Evolutionary conservation across 139 green algal species (phyloP), one percentile per base, ranked within the genome.

Genomic region (Micromonas commoda): DNA sequence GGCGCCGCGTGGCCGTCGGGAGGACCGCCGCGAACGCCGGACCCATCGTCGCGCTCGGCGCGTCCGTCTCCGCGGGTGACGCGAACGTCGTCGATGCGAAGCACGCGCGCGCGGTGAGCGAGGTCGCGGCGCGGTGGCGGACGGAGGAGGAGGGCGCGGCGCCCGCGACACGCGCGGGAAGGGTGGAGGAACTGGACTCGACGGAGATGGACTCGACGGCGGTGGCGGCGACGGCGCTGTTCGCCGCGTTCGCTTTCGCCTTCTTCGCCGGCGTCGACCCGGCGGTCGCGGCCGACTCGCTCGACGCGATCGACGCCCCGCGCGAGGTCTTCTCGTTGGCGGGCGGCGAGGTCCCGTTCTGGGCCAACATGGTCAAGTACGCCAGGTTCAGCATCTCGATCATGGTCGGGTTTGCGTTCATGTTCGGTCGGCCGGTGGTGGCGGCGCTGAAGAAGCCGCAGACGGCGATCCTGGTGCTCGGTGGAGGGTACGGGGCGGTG

Each of bases 351-450:
- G 53, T 71, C 2, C 54, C 53, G 54, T 78, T 78, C 32, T 78
- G 72, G 72, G 72, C 72, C 32, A 78, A 78, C 72, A 69, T 78
- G 54, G 54, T 68, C 51, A 69, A 68, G 32, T 78, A 78, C 72
- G 57, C 57, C 3, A 51, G 72, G 38, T 78, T 78, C 61, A 45
- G 32, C 3, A 71, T 78, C 33, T 78, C 72, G 1, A 68, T 78
- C 29, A 69, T 78, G 72, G 57, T 69, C 61, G 72, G 72, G 6
- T 69, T 78, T 52, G 72, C 33, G 51, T 78, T 61, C 57, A 69
- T 78, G 54, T 71, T 78, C 52, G 54, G 29, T 5, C 1, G 57
- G 19, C 72, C 72, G 31, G 31, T 78, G 31, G 54, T 68, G 45
- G 53, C 16, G 72, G 1, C 69, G 29, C 32, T 78, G 31, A 78